These are phyloP conservation scores for Diaporthe nobilis DNA, from an alignment of 2,329 filamentous ascomycete genomes.

Conservation along the genomic window DNA sequence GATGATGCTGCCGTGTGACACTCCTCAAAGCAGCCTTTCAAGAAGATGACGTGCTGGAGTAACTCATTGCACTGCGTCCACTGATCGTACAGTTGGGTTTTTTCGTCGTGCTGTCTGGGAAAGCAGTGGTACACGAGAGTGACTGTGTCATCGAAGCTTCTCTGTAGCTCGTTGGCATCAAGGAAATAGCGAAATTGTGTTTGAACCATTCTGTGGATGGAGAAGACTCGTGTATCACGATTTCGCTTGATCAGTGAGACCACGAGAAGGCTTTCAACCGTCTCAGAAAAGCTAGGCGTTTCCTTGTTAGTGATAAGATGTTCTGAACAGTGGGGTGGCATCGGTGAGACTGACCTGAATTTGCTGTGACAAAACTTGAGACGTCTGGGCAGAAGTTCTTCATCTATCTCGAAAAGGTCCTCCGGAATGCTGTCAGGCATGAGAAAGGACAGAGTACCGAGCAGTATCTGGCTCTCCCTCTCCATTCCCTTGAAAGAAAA, in stretches of 20 bases:
- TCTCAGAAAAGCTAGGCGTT: background rate
- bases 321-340: rapidly evolving
- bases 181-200: background rate
- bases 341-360: background rate
- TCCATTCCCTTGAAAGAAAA: background rate
- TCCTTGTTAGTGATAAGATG: background rate
- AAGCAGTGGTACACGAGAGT: too few species aligned
- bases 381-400: background rate
- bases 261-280: background rate
- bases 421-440: background rate
- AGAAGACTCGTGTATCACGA: background rate
- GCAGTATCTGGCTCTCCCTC: background rate
- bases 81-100: too few species aligned
- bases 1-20: too few species aligned
- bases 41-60: too few species aligned
- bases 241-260: background rate
- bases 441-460: background rate
- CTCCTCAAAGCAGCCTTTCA: too few species aligned
- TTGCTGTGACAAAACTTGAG: background rate
- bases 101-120: too few species aligned
- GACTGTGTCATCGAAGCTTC: too few species aligned
- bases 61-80: too few species aligned
- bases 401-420: background rate
- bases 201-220: background rate
- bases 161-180: background rate